phyloP scores from a whole-genome alignment of 176 grass and related monocot species.

The Oryza longistaminata region DNA sequence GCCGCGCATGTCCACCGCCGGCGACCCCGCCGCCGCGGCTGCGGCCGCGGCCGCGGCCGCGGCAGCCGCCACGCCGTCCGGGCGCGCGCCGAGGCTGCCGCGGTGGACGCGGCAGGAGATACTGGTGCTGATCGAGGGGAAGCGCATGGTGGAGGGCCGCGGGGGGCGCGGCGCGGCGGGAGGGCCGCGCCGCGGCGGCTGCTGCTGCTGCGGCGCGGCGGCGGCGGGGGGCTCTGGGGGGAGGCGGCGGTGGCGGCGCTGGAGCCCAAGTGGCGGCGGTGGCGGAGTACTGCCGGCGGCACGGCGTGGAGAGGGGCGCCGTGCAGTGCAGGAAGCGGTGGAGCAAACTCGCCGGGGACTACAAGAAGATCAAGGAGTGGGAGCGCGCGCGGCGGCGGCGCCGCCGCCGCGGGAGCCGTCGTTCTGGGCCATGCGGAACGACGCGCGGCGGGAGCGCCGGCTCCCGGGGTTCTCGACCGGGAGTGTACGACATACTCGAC shows the following conservation, averaged over 20 bases:
- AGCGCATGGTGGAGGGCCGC: slow-evolving; percentile 71
- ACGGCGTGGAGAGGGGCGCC: slow-evolving; percentile 73
- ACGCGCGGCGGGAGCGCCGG: slow-evolving; percentile 74
- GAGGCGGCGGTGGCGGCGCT: slow-evolving; percentile 35
- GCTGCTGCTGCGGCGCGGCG: background rate
- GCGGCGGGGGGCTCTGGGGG: background rate
- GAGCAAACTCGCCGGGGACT: slow-evolving; percentile 98
- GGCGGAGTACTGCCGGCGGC: slow-evolving; percentile 76
- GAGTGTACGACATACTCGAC: slow-evolving; percentile 94
- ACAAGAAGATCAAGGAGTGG: slow-evolving; percentile 99
- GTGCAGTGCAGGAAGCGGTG: slow-evolving; percentile 98
- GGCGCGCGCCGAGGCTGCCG: slow-evolving; percentile 63
- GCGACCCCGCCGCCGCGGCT: slow-evolving; percentile 46
- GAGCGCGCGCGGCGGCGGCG: slow-evolving; percentile 45
- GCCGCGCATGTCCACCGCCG: slow-evolving; percentile 69
- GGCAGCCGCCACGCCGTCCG: slow-evolving; percentile 14
- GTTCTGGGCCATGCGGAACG: slow-evolving; percentile 95
- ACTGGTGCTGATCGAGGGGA: slow-evolving; percentile 93
- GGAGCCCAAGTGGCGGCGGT: slow-evolving; percentile 92
- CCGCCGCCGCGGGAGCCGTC: slow-evolving; percentile 49
- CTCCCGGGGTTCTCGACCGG: slow-evolving; percentile 88
- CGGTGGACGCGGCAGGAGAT: slow-evolving; percentile 99
- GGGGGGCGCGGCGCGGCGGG: slow-evolving; percentile 51
- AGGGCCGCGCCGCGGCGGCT: slow-evolving; percentile 27
- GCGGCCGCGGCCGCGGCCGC: background rate